These are phyloP conservation scores for Lentinus brumalis DNA, from an alignment of 768 basidiomycete species.

Conservation along the genomic window DNA sequence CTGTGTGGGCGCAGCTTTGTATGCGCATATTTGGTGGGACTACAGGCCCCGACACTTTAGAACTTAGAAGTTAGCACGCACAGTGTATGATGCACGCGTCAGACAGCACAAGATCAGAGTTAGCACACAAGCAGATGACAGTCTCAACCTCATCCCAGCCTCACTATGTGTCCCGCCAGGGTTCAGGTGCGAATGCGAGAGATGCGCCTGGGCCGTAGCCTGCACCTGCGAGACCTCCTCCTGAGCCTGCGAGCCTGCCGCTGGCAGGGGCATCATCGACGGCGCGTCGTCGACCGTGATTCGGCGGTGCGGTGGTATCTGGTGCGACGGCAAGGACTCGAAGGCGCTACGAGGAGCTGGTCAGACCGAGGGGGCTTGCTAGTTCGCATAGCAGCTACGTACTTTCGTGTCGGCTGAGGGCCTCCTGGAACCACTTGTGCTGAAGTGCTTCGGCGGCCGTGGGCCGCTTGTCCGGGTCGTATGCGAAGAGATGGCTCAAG, in stretches of 20 bases:
- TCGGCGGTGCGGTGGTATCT: slow-evolving; percentile 82
- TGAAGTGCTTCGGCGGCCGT: slow-evolving; percentile 79
- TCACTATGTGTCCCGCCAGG: too few relatives aligned
- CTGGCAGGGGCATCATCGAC: slow-evolving; percentile 74
- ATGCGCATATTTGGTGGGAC: too few relatives aligned
- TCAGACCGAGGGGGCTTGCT: neutral
- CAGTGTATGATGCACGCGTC: too few relatives aligned
- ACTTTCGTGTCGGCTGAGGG: slow-evolving; percentile 89
- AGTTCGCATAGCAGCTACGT: slow-evolving; percentile 30
- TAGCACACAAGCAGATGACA: too few relatives aligned
- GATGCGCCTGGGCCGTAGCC: slow-evolving; percentile 50
- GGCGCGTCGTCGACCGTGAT: slow-evolving; percentile 94
- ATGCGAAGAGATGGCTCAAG: slow-evolving; percentile 82
- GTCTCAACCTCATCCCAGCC: too few relatives aligned
- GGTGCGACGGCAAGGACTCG: slow-evolving; percentile 57
- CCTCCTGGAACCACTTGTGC: slow-evolving; percentile 93
- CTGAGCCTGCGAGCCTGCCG: slow-evolving; percentile 39
- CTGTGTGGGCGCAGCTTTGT: too few relatives aligned
- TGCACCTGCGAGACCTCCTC: slow-evolving; percentile 43
- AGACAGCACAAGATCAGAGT: too few relatives aligned
- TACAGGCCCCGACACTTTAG: too few relatives aligned
- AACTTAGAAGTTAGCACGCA: too few relatives aligned
- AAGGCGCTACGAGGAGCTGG: slow-evolving; percentile 61
- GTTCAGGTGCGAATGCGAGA: slow-evolving; percentile 34
- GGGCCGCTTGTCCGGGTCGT: slow-evolving; percentile 86